phyloP scores from a whole-genome alignment of 2,329 filamentous ascomycete species.

The Alternaria gaisen region DNA sequence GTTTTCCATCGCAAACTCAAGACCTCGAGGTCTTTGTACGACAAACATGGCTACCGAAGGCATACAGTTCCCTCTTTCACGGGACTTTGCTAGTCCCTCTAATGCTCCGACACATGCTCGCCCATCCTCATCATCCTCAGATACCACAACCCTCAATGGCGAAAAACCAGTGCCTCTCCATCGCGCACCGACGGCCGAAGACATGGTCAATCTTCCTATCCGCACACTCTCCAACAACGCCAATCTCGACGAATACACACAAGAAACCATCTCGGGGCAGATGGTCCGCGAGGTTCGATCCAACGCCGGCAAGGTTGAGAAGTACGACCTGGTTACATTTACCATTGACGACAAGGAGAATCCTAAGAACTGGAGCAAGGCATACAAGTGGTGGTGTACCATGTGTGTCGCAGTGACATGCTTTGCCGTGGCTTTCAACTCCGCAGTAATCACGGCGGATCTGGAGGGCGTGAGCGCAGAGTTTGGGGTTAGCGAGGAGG shows the following conservation, averaged over 20 bases:
- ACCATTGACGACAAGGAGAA: constrained; percentile 76
- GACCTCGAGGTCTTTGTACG: background rate
- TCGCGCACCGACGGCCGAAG: constrained; percentile 44
- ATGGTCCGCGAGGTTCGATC: constrained; percentile 66
- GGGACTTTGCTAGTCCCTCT: constrained; percentile 23
- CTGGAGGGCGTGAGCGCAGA: constrained; percentile 69
- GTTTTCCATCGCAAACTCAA: background rate
- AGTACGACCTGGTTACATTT: constrained; percentile 75
- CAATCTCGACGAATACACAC: constrained; percentile 69
- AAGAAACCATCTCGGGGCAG: constrained; percentile 68
- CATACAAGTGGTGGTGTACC: constrained; percentile 79
- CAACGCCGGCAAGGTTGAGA: constrained; percentile 60
- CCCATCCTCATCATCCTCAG: constrained; percentile 25
- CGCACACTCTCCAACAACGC: constrained; percentile 68
- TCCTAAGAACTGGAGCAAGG: constrained; percentile 85
- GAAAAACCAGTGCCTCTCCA: constrained; percentile 20
- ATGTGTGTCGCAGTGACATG: constrained; percentile 76
- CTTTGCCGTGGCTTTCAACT: constrained; percentile 61
- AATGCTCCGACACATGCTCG: constrained; percentile 9
- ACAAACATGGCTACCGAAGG: constrained; percentile 29
- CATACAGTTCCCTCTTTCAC: constrained; percentile 16
- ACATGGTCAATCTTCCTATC: constrained; percentile 69
- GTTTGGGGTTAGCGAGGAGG: constrained; percentile 76
- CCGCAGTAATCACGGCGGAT: constrained; percentile 80
- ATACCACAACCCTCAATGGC: constrained; percentile 21